A percentile compares a stretch with the other conserved stretches of the same genome.
phyloP scores from a whole-genome alignment of 495 filamentous ascomycete genomes.

The Sabuloglossum arenarium region DNA sequence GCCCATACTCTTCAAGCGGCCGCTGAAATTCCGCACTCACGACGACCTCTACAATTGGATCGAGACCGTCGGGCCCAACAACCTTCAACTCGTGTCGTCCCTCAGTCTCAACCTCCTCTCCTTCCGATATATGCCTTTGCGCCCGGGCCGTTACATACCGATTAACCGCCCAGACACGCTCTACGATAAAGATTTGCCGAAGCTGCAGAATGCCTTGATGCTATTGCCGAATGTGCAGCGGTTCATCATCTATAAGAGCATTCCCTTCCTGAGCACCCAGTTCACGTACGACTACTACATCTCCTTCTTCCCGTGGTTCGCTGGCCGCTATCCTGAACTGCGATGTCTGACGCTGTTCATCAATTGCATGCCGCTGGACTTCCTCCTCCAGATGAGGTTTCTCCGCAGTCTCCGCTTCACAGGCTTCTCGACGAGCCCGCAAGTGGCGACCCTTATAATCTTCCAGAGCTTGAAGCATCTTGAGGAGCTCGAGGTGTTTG shows the following conservation, averaged over 20 bases:
- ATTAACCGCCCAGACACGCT: too few species aligned
- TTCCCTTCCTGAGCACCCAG: neutral
- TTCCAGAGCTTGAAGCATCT: constrained; percentile 1
- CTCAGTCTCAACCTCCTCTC: constrained; percentile 1
- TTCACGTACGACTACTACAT: neutral
- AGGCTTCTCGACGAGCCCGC: constrained; percentile 2
- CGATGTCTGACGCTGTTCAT: constrained; percentile 1
- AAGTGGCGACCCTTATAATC: neutral
- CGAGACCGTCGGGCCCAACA: neutral
- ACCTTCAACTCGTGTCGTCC: neutral
- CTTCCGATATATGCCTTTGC: neutral
- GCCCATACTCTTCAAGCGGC: constrained; percentile 12
- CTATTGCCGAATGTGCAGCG: constrained; percentile 1
- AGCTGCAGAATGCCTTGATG: neutral
- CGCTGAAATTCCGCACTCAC: constrained; percentile 9
- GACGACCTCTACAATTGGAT: constrained; percentile 11
- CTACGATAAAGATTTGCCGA: neutral
- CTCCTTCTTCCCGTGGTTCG: constrained; percentile 2
- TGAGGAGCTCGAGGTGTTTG: constrained; percentile 3
- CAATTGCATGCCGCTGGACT: constrained; percentile 2
- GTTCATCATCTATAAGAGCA: constrained; percentile 2
- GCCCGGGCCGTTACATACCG: too few species aligned
- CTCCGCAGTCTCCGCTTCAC: constrained; percentile 4
- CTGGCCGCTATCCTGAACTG: constrained; percentile 1
- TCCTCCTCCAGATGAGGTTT: constrained; percentile 1